These are phyloP conservation scores for Candida hispaniensis DNA, from an alignment of 805 yeast genomes.

Conservation along the genomic window DNA sequence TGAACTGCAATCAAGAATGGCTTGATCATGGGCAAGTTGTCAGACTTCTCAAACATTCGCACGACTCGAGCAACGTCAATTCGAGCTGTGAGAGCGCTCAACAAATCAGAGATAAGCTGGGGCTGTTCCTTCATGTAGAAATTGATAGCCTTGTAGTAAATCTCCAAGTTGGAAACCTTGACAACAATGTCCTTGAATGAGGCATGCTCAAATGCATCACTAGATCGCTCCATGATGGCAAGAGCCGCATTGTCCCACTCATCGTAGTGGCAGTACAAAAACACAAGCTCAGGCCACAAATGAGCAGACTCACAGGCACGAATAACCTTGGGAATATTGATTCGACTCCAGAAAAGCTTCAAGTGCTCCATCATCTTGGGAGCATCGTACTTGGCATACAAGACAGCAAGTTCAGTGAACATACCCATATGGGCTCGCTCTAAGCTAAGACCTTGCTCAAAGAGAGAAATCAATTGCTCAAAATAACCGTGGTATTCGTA, in stretches of 20 bases:
- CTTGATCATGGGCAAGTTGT: constrained; percentile 90
- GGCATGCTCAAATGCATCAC: constrained; percentile 84
- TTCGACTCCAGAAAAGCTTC: constrained; percentile 95
- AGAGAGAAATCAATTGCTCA: constrained; percentile 79
- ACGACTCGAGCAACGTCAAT: constrained; percentile 92
- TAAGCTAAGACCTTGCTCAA: constrained; percentile 89
- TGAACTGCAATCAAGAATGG: constrained; percentile 88
- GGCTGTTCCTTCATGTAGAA: constrained; percentile 92
- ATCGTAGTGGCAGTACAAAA: constrained; percentile 94
- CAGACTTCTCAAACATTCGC: constrained; percentile 86
- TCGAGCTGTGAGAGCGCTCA: constrained; percentile 76
- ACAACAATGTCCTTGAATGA: constrained; percentile 91
- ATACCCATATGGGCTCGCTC: constrained; percentile 99
- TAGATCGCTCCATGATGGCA: constrained; percentile 90
- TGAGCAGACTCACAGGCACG: constrained; percentile 90
- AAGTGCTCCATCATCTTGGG: constrained; percentile 90
- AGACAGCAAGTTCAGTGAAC: constrained; percentile 90
- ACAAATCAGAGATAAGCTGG: constrained; percentile 72
- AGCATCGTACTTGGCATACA: constrained; percentile 85
- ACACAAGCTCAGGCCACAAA: constrained; percentile 90
- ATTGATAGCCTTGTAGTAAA: constrained; percentile 93
- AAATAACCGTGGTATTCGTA: constrained; percentile 89
- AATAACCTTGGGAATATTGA: constrained; percentile 94
- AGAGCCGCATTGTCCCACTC: constrained; percentile 99
- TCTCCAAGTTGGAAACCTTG: constrained; percentile 91